These are phyloP conservation scores for Paramyrothecium sp. DNA, from an alignment of 2,329 filamentous ascomycete species.

Conservation along the genomic window DNA sequence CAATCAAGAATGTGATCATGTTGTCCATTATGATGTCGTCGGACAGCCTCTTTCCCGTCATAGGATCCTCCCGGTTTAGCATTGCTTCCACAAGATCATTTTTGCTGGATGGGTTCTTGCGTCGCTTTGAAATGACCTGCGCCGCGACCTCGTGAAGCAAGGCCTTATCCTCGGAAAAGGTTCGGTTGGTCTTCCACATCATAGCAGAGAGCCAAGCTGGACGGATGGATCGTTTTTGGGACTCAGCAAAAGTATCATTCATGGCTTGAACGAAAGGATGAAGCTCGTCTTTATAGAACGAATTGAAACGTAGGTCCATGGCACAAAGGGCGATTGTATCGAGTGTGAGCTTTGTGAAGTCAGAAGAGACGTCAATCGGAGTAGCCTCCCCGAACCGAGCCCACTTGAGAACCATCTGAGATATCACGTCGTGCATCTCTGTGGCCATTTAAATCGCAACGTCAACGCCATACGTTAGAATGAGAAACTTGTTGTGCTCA, in stretches of 20 bases:
- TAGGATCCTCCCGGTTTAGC: no score
- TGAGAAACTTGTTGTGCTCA: conserved; percentile 42
- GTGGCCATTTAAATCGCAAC: no score
- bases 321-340: conserved; percentile 70
- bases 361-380: conserved; percentile 61
- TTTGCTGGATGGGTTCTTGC: no score
- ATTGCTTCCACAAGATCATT: no score
- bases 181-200: conserved; percentile 28
- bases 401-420: conserved; percentile 67
- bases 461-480: no score
- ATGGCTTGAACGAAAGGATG: conserved; percentile 71
- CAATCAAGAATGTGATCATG: conserved; percentile 19
- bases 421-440: conserved; percentile 51
- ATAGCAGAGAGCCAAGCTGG: conserved; percentile 43
- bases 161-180: no score
- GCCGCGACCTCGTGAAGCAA: no score
- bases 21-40: no score
- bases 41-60: no score
- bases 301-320: conserved; percentile 77
- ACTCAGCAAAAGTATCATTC: conserved; percentile 60
- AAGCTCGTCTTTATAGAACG: conserved; percentile 65
- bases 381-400: conserved; percentile 60
- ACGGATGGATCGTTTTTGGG: conserved; percentile 47
- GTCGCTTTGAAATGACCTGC: no score
- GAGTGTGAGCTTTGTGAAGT: conserved; percentile 71